phyloP scores from a whole-genome alignment of 345 rosid genomes.

The Rhizophora mangle region DNA sequence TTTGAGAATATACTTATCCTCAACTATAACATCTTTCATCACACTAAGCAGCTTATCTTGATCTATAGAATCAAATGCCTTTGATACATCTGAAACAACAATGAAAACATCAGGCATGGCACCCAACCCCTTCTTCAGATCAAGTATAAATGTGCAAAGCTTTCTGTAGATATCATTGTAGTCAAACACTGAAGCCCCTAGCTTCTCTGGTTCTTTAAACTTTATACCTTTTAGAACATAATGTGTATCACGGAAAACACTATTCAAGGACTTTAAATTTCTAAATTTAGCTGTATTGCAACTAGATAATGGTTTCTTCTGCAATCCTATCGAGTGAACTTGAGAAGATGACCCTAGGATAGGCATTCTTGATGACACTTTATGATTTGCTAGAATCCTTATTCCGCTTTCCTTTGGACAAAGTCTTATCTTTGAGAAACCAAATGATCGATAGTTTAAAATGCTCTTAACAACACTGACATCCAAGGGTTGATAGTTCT shows the following conservation, averaged over 20 bases:
- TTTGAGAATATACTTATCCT: constrained; percentile 45
- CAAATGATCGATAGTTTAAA: constrained; percentile 37
- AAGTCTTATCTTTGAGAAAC: constrained; percentile 68
- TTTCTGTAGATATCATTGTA: constrained; percentile 72
- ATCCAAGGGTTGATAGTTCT: constrained; percentile 38
- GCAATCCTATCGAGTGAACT: constrained; percentile 12
- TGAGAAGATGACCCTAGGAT: constrained; percentile 13
- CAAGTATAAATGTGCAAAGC: constrained; percentile 51
- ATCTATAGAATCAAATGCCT: constrained; percentile 80
- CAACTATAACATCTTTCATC: constrained; percentile 44
- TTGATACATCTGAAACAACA: constrained; percentile 75
- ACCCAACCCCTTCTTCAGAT: constrained; percentile 47
- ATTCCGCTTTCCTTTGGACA: constrained; percentile 61
- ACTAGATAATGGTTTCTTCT: constrained; percentile 5
- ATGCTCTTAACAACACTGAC: constrained; percentile 40
- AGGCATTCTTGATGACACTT: constrained; percentile 46
- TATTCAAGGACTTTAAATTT: constrained; percentile 43
- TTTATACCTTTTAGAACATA: constrained; percentile 70
- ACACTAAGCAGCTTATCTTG: constrained; percentile 62
- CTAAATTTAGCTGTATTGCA: constrained; percentile 7
- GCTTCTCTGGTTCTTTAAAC: constrained; percentile 55
- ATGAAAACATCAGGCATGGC: constrained; percentile 45
- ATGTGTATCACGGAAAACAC: constrained; percentile 56
- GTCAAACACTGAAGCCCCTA: constrained; percentile 85
- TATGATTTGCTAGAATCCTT: constrained; percentile 69